These are phyloP conservation scores for Carnegiea gigantea DNA, from an alignment of 179 eudicot species.

Conservation along the genomic window DNA sequence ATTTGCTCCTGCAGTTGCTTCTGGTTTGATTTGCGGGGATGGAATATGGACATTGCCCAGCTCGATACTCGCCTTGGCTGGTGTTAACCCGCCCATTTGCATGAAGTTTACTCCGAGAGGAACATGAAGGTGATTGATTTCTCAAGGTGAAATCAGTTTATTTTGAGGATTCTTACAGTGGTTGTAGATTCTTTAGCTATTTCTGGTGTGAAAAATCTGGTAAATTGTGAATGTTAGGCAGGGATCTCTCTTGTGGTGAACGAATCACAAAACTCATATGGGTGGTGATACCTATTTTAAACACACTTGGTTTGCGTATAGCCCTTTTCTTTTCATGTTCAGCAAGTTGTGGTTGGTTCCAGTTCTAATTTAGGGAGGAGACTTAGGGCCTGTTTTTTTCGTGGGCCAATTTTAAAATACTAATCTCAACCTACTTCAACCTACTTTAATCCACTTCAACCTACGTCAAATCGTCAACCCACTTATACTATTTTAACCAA, in stretches of 20 bases:
- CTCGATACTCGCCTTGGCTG: conserved; percentile 64
- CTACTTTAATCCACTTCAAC: neutral
- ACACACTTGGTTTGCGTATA: neutral
- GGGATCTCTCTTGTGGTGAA: neutral
- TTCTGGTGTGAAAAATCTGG: neutral
- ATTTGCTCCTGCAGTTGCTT: conserved; percentile 83
- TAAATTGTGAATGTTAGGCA: conserved; percentile 4
- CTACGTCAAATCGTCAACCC: no score
- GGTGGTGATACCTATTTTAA: neutral
- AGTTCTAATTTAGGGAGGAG: neutral
- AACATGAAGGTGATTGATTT: neutral
- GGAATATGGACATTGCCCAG: conserved; percentile 87
- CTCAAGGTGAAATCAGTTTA: neutral
- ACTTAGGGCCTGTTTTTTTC: no score
- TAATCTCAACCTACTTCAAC: no score
- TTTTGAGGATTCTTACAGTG: neutral
- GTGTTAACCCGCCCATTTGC: conserved; percentile 77
- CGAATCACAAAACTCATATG: neutral
- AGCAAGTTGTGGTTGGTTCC: neutral
- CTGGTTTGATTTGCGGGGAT: conserved; percentile 90
- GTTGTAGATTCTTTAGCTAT: conserved; percentile 7
- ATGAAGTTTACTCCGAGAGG: conserved; percentile 65
- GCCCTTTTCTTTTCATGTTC: neutral
- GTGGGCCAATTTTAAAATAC: no score
- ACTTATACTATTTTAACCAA: no score